Evolutionary conservation across 1,139 yeast species (phyloP), one percentile per base, ranked within the genome.

Genomic region (Zygoascus meyerae): DNA sequence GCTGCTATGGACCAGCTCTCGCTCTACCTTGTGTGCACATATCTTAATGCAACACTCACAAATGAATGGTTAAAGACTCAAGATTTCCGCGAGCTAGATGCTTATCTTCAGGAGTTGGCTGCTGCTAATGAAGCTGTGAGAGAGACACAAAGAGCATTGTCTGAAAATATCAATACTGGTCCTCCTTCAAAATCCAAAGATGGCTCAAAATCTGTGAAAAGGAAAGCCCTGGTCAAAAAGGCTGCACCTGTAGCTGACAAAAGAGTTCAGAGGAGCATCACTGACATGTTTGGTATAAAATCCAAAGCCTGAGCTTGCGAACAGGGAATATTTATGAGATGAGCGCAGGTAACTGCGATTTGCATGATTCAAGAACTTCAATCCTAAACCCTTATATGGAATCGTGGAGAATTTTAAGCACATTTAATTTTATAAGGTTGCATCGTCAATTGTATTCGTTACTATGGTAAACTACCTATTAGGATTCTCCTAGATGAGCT

Each of bases 1-100:
- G 47, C 44, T 15, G 69, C 63, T 3, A 47, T 52, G 3, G 39
- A 46, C 15, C 55, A 55, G 44, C 52, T 61, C 7, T 68, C 67
- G 2, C 47, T 57, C 40, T 49, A 52, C 14, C 52, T 68, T 26
- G 42, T 68, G 10, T 46, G 57, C 18, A 56, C 65, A 11, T 64
- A 67, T 55, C 54, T 68, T n/a, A 51, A 55, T 3, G 46, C 50
- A 1, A 52, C 50, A 8, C 35, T 65, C 6, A 44, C 45, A 2
- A 48, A 45, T 3, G 34, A 54, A 42, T 58, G 50, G 48, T 40
- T 54, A n/a, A 42, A 48, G 15, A 46, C 54, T 21, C 43, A 46
- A 33, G 59, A 63, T 32, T 60, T 59, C 44, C 28, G 44, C 2
- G 46, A 16, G 7, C 51, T 65, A 9, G 59, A 54, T 10, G 48